Evolutionary conservation across 306 rosid genomes (phyloP), one percentile per base, ranked within the genome.

Genomic region (Parietaria judaica): DNA sequence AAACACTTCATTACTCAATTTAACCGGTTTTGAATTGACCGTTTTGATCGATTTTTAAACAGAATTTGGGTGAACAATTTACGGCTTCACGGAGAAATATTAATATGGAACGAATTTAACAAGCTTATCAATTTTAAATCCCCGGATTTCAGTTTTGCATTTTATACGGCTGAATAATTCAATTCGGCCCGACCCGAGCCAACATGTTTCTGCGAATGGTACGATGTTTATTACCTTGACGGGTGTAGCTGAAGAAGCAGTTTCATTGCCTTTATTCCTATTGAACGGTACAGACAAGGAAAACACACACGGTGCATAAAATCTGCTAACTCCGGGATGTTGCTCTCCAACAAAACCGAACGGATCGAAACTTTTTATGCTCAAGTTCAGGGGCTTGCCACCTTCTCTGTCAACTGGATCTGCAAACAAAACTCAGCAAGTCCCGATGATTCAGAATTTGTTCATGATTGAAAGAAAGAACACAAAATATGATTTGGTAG

Each of bases 391-490:
- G 14, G 96, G 99, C 74, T 74, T 82, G 36, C 99, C 99, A n/a
- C 99, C 99, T 84, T 92, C 96, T 83, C 94, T 92, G 66, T 92
- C 99, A 70, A 54, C 76, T 68, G 80, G 88, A 58, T 13, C 96
- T 73, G 96, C 72, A 57, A 75, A 66, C 51, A 54, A 16, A 37
- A 2, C 5, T 0, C 53, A 41, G 45, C 45, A 41, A 41, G 45
- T 5, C 7, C 45, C 9, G 5, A 49, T 49, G 53, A 49, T 49
- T 49, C 15, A 41, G 1, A 23, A 23, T 41, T 1, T 3, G 45
- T n/a, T 9, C 52, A 8, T 10, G 12, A 49, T 49, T 7, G 52
- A 49, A 49, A 49, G 14, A 49, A 9, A n/a, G 50, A 7, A 7
- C n/a, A 14, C 14, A 49, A 11, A 49, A 9, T 9, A 49, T 41